Evolutionary conservation across 345 rosid genomes (phyloP), one percentile per base, ranked within the genome.

Genomic region (Salix dunnii): DNA sequence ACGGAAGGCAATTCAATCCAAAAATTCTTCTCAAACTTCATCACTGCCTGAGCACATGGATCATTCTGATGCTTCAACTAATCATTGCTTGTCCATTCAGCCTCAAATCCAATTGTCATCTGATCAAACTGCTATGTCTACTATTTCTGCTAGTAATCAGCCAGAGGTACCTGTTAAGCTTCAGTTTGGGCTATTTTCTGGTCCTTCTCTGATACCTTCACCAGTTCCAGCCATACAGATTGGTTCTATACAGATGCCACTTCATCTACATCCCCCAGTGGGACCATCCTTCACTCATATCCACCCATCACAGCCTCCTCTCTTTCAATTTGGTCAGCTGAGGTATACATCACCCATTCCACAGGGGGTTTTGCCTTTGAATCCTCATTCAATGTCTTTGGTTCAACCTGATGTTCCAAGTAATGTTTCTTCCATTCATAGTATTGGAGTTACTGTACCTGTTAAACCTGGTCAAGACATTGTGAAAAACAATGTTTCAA

Each of bases 241-340:
- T 82, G 99, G 99, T 84, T 92, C 99, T 76, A 96, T 96, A 81
- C 96, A 93, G 88, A 94, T 94, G 99, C 99, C 99, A 77, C 99
- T 96, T 84, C 95, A 90, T 87, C 82, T 96, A 62, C 91, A 91
- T 86, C 90, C 97, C 46, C 97, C 89, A 60, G 86, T 84, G 72
- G 90, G 89, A 49, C 79, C 91, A 77, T 86, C 98, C 30, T 83
- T 88, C 51, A 43, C 86, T 46, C 92, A 90, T 70, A 79, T 88
- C 83, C 97, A 87, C 79, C 87, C 86, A 77, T 81, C 90, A 27
- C 98, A 88, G 75, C 80, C 96, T 84, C 89, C 94, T 53, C 82
- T 94, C 76, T 92, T 94, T 82, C 99, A 94, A 75, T 93, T 92
- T 88, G 99, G 97, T 74, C 99, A 93, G 87, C 78, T 92, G 68